Evolutionary conservation across 306 rosid species (phyloP).

Genomic region (Senna siamea): DNA sequence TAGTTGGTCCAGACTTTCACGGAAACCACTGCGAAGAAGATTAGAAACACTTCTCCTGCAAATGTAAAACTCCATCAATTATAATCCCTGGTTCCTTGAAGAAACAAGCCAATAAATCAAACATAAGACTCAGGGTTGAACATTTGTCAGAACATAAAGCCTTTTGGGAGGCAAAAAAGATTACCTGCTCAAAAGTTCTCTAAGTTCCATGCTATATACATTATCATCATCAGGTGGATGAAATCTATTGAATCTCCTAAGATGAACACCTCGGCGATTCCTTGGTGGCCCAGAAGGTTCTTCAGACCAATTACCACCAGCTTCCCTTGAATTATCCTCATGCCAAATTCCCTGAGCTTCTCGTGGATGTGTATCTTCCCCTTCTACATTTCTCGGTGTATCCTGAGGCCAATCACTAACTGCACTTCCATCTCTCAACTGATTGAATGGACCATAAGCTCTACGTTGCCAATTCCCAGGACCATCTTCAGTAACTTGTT

Average conservation of each 20-base stretch:
- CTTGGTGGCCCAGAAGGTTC: conserved; percentile 79
- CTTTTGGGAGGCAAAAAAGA: conserved; percentile 32
- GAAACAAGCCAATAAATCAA: conserved; percentile 33
- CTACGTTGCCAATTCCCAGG: conserved; percentile 75
- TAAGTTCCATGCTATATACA: conserved; percentile 98
- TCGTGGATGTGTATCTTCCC: conserved; percentile 63
- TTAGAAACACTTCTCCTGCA: conserved; percentile 98
- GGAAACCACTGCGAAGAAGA: conserved; percentile 99
- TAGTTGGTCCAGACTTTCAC: conserved; percentile 96
- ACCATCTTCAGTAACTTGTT: conserved; percentile 61
- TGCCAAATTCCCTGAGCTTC: conserved; percentile 76
- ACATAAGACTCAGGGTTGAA: conserved; percentile 15
- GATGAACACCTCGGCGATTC: conserved; percentile 72
- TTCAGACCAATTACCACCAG: conserved; percentile 81
- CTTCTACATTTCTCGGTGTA: conserved; percentile 57
- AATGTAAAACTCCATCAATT: conserved; percentile 39
- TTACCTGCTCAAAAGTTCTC: conserved; percentile 99
- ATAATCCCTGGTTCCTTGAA: conserved; percentile 28
- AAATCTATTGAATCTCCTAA: conserved; percentile 84
- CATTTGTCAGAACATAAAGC: conserved; percentile 23
- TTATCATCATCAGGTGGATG: conserved; percentile 98
- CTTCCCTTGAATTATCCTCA: conserved; percentile 65
- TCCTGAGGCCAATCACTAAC: conserved; percentile 71
- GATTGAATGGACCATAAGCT: conserved; percentile 59
- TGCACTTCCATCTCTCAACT: conserved; percentile 67